These are phyloP conservation scores for Aspergillus texensis DNA, from an alignment of 2,329 filamentous ascomycete species.

Conservation along the genomic window DNA sequence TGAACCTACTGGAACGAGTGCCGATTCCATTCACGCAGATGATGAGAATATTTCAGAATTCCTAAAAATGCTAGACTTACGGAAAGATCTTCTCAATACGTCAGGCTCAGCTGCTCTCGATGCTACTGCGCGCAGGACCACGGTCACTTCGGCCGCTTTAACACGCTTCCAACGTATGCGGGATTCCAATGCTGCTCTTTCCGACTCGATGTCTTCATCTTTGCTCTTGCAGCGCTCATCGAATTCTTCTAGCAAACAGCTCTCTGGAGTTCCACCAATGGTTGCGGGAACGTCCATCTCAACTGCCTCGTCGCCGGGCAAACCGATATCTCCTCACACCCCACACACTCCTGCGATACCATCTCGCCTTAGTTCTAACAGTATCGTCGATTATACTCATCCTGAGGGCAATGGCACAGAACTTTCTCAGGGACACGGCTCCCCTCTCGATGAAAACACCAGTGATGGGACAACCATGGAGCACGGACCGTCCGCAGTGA, in stretches of 20 bases:
- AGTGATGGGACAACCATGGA: constrained; percentile 37
- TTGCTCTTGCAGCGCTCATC: constrained; percentile 81
- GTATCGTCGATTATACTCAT: constrained; percentile 70
- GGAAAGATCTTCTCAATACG: constrained; percentile 77
- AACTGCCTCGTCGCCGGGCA: constrained; percentile 84
- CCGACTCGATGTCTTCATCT: constrained; percentile 91
- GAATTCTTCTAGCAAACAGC: constrained; percentile 73
- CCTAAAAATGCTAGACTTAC: constrained; percentile 81
- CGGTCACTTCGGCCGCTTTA: constrained; percentile 77
- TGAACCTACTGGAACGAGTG: constrained; percentile 65
- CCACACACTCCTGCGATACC: constrained; percentile 93
- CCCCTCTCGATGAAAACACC: constrained; percentile 39
- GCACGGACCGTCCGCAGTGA: constrained; percentile 39
- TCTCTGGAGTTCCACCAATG: constrained; percentile 65
- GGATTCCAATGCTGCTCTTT: constrained; percentile 84
- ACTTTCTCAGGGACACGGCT: constrained; percentile 33
- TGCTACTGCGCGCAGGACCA: constrained; percentile 72
- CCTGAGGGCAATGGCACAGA: constrained; percentile 37
- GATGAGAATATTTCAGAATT: constrained; percentile 95
- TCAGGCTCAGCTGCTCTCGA: constrained; percentile 63
- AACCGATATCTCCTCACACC: constrained; percentile 85
- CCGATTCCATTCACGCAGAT: constrained; percentile 72
- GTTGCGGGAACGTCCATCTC: constrained; percentile 71
- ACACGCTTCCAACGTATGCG: constrained; percentile 86
- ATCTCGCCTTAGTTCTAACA: constrained; percentile 89